Evolutionary conservation across 106 monocot genomes (phyloP).

Genomic region (Triglochin maritima): DNA sequence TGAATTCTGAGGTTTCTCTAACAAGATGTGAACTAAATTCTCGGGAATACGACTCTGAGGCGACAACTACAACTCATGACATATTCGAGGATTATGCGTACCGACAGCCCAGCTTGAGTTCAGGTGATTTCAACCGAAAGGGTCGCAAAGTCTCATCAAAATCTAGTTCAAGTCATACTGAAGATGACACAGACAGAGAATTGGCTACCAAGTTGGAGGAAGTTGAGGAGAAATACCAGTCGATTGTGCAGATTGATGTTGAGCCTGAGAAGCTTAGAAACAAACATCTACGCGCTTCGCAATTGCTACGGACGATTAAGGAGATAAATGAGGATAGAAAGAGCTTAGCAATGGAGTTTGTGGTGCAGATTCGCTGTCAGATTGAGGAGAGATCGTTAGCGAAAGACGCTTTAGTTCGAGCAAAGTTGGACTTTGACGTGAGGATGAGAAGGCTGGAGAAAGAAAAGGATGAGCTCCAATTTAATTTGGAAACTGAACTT

Average conservation of each 20-base stretch:
- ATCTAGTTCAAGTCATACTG: background rate
- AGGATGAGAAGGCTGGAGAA: constrained; percentile 72
- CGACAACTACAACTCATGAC: constrained; percentile 41
- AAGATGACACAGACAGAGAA: constrained; percentile 33
- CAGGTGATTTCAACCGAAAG: background rate
- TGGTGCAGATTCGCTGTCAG: constrained; percentile 45
- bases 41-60: constrained; percentile 42
- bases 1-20: constrained; percentile 11
- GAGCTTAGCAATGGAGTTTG: constrained; percentile 47
- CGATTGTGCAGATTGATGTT: constrained; percentile 26
- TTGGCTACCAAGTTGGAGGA: constrained; percentile 47
- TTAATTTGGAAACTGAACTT: constrained; percentile 59
- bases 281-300: constrained; percentile 11
- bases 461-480: constrained; percentile 72
- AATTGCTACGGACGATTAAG: constrained; percentile 37
- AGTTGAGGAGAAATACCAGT: constrained; percentile 28
- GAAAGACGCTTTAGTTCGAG: constrained; percentile 42
- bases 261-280: constrained; percentile 19
- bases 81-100: constrained; percentile 41
- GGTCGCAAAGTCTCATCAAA: background rate
- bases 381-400: constrained; percentile 53
- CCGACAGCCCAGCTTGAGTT: background rate
- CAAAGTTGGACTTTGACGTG: constrained; percentile 53
- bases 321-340: constrained; percentile 45
- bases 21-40: constrained; percentile 18